Base-by-base conservation (phyloP, 805 yeast species). In the Wickerhamomyces bovis region DNA sequence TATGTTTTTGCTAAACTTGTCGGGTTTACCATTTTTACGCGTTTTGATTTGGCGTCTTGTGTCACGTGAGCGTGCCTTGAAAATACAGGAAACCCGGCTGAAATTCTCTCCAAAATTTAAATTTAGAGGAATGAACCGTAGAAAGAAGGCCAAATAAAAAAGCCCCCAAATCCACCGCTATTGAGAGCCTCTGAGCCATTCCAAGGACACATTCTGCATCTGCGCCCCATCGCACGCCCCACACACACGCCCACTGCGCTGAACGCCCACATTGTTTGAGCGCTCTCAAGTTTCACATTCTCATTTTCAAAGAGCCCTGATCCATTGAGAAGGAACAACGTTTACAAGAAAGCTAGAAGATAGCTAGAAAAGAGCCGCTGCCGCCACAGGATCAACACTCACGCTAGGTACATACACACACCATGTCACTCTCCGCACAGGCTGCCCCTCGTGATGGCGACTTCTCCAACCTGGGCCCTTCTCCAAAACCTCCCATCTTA, bases 381-480 rank as follows among this genome's bases (percentile, higher is more conserved):
- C n/a, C n/a, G n/a, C n/a, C n/a, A n/a, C n/a, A n/a, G n/a, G n/a
- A n/a, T n/a, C n/a, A n/a, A n/a, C n/a, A n/a, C n/a, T n/a, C n/a
- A n/a, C n/a, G n/a, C n/a, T n/a, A n/a, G n/a, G n/a, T n/a, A n/a
- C n/a, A n/a, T n/a, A n/a, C n/a, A n/a, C n/a, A 12, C 30, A 38
- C 21, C 4, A 50, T 44, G 53, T 28, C 48, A 39, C 38, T 45
- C 8, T 38, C 16, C 16, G 16, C 36, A 28, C 19, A 21, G 18
- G 15, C 56, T 58, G 62, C 54, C 61, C 8, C 65, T 71, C 55
- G 52, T 28, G 69, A 76, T 8, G 61, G 67, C 43, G 80, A 76
- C 50, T 77, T 77, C 60, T 67, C 75, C 51, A 75, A 76, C 55
- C 71, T 78, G 31, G 80, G 81, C 1, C 80, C 80, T 20, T 80